Conservation (phyloP, 805 yeast genomes). For the Monosporozyma yasuniensis region DNA sequence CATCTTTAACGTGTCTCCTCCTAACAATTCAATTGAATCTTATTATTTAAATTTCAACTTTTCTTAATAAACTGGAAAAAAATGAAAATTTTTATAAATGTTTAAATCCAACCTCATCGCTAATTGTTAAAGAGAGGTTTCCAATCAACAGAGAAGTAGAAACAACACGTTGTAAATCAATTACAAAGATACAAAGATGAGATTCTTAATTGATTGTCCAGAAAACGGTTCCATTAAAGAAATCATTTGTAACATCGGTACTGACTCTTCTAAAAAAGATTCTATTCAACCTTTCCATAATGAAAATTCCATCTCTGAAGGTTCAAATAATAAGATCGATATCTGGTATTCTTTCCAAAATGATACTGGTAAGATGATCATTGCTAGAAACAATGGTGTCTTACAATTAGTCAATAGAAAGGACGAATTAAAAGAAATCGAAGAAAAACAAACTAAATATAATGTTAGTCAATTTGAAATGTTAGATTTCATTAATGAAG, state of each 20-base stretch:
- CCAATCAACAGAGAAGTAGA: background rate
- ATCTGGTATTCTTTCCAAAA: background rate
- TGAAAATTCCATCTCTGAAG: slow-evolving; percentile 35
- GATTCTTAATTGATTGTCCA: slow-evolving; percentile 51
- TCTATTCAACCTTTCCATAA: slow-evolving; percentile 56
- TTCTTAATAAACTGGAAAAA: background rate
- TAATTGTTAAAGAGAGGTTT: background rate
- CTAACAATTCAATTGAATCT: background rate
- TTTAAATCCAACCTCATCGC: slow-evolving; percentile 4
- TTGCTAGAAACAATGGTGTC: slow-evolving; percentile 40
- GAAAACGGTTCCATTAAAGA: slow-evolving; percentile 63
- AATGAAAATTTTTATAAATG: background rate
- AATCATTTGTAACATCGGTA: slow-evolving; percentile 52
- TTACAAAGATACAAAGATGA: slow-evolving; percentile 35
- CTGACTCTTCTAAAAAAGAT: slow-evolving; percentile 69
- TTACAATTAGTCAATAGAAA: slow-evolving; percentile 32
- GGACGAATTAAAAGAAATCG: slow-evolving; percentile 12
- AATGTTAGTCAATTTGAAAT: slow-evolving; percentile 18
- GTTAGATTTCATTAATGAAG: slow-evolving; percentile 9
- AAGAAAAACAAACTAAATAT: slow-evolving; percentile 8
- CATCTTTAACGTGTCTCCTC: background rate
- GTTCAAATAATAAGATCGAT: slow-evolving; percentile 20
- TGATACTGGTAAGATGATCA: slow-evolving; percentile 2
- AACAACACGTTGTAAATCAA: background rate
- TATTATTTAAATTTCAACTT: background rate